Conservation (phyloP, 1,284 basidiomycete genomes). For the Fomitopsis betulina region DNA sequence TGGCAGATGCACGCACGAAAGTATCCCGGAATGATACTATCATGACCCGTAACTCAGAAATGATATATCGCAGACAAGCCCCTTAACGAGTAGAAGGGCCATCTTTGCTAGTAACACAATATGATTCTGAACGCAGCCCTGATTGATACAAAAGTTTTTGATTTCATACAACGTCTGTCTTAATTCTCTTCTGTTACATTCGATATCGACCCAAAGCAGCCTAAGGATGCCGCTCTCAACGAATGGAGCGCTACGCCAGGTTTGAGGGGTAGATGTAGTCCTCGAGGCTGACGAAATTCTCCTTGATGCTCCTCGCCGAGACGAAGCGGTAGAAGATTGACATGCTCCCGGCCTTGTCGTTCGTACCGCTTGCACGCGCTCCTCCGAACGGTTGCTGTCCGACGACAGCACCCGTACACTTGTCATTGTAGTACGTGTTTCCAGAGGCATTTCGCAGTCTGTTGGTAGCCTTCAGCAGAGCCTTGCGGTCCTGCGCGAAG, state of each 20-base stretch:
- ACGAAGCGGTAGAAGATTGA: slow-evolving; percentile 89
- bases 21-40: too few species aligned
- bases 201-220: not conserved
- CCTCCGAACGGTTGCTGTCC: slow-evolving; percentile 98
- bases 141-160: not conserved
- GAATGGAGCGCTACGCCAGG: slow-evolving; percentile 41
- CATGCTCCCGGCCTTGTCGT: slow-evolving; percentile 96
- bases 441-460: slow-evolving; percentile 82
- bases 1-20: not conserved
- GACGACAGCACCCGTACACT: slow-evolving; percentile 94
- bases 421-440: slow-evolving; percentile 95
- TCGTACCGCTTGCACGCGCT: slow-evolving; percentile 89
- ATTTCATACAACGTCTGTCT: not conserved
- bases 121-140: not conserved
- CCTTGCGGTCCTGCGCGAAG: slow-evolving; percentile 78
- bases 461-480: slow-evolving; percentile 73
- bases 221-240: too few species aligned
- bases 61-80: too few species aligned
- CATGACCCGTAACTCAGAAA: too few species aligned
- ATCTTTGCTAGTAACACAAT: not conserved
- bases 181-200: not conserved
- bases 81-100: not conserved
- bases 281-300: slow-evolving; percentile 82
- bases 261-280: slow-evolving; percentile 86
- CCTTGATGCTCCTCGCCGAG: slow-evolving; percentile 92